Percentiles rank a stretch among this genome's conserved stretches.
Conservation (phyloP, 177 flowering plant genomes). For the Vitis hybrid region DNA sequence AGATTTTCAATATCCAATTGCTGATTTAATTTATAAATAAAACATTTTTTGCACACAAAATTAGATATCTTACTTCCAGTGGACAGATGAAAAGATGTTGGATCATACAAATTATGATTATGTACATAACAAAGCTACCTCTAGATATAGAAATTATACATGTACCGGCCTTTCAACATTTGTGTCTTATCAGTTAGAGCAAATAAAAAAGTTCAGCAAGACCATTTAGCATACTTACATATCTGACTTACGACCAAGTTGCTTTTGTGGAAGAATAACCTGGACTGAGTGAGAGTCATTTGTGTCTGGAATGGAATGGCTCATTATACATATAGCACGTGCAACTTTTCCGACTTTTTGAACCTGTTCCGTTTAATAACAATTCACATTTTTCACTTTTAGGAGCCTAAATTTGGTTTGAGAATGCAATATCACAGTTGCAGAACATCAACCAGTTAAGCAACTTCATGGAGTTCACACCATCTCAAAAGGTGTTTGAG, state of each 20-base stretch:
- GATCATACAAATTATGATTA: not conserved
- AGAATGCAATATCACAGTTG: not conserved
- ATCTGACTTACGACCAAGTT: conserved; percentile 94
- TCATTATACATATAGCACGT: conserved; percentile 95
- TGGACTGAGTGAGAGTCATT: conserved; percentile 88
- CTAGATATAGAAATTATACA: not conserved
- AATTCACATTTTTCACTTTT: not conserved
- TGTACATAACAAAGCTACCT: not conserved
- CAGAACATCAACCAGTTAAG: not conserved
- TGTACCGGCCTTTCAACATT: not conserved
- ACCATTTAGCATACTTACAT: conserved; percentile 51
- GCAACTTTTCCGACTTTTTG: conserved; percentile 87
- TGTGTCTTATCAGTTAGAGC: not conserved
- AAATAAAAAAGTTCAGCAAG: not conserved
- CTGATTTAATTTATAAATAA: not conserved
- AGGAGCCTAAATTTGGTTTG: not conserved
- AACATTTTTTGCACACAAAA: no score
- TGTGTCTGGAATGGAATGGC: conserved; percentile 91
- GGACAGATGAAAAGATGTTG: no score
- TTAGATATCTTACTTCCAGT: no score
- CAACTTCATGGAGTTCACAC: not conserved
- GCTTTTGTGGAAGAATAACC: conserved; percentile 95
- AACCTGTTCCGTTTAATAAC: conserved; percentile 44
- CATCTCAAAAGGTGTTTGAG: not conserved
- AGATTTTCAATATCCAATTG: not conserved